These are phyloP conservation scores for Cicer cuneatum DNA, from an alignment of 306 rosid genomes.

Conservation along the genomic window DNA sequence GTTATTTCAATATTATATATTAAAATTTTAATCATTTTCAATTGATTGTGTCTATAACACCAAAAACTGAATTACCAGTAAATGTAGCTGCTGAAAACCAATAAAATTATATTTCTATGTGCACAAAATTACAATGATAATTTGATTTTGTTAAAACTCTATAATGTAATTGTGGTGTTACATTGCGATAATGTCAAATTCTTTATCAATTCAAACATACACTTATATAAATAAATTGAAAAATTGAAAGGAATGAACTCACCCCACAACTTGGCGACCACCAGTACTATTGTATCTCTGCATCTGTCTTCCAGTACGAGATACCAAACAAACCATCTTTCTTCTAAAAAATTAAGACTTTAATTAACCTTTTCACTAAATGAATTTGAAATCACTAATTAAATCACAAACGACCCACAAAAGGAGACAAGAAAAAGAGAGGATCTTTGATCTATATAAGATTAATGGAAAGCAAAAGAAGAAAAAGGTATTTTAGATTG, in stretches of 20 bases:
- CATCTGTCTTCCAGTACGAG: constrained; percentile 85
- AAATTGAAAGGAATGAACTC: background rate
- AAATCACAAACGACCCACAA: background rate
- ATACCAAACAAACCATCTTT: constrained; percentile 68
- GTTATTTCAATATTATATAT: too few species aligned
- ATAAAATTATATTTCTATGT: too few species aligned
- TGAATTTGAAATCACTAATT: background rate
- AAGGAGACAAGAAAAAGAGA: background rate
- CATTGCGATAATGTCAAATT: too few species aligned
- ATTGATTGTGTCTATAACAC: too few species aligned
- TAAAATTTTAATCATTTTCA: too few species aligned
- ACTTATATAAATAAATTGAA: background rate
- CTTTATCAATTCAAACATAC: too few species aligned
- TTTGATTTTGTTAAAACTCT: too few species aligned
- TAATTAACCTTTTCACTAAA: background rate
- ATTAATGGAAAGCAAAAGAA: background rate
- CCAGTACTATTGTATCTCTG: constrained; percentile 80
- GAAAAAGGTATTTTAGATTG: background rate
- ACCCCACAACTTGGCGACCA: constrained; percentile 96
- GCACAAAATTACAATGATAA: too few species aligned
- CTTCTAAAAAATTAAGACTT: background rate
- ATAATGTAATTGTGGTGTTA: too few species aligned
- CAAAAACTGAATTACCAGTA: too few species aligned
- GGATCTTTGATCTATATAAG: background rate
- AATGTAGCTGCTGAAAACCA: too few species aligned